Conservation (phyloP, 1,284 basidiomycete species). For the Cutaneotrichosporon mucoides region DNA sequence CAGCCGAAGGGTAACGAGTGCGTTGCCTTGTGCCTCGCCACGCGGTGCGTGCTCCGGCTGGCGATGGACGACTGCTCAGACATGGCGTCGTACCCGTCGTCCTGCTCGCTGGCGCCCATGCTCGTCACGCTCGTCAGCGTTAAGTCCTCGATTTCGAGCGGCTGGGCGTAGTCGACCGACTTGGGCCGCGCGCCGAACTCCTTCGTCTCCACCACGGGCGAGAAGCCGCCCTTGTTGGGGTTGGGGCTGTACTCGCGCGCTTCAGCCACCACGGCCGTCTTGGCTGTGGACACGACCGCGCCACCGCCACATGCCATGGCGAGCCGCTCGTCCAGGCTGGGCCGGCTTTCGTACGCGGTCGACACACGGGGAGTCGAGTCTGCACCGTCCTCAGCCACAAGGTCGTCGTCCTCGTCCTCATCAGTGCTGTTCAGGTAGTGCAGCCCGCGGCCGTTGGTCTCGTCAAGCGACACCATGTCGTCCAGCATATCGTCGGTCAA, state of each 20-base stretch:
- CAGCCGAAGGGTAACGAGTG: background rate
- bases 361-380: constrained; percentile 2
- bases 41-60: background rate
- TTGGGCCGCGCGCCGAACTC: constrained; percentile 5
- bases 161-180: constrained; percentile 15
- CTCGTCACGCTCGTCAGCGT: constrained; percentile 1
- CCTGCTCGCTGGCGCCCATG: background rate
- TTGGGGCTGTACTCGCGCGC: background rate
- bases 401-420: constrained; percentile 13
- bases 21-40: background rate
- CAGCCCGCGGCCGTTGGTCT: background rate
- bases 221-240: background rate
- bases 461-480: constrained; percentile 17
- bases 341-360: background rate
- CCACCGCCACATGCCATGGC: background rate
- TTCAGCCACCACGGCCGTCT: background rate
- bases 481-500: constrained; percentile 18
- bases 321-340: constrained; percentile 15
- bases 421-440: constrained; percentile 1
- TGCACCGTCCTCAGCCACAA: constrained; percentile 3
- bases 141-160: constrained; percentile 15
- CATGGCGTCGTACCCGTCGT: constrained; percentile 8
- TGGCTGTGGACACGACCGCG: background rate
- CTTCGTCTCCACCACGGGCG: background rate
- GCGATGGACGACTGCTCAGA: background rate